Percentiles rank a stretch among this genome's conserved stretches.
phyloP scores from a whole-genome alignment of 2,329 filamentous ascomycete species.

The Calonectria hawksworthii region DNA sequence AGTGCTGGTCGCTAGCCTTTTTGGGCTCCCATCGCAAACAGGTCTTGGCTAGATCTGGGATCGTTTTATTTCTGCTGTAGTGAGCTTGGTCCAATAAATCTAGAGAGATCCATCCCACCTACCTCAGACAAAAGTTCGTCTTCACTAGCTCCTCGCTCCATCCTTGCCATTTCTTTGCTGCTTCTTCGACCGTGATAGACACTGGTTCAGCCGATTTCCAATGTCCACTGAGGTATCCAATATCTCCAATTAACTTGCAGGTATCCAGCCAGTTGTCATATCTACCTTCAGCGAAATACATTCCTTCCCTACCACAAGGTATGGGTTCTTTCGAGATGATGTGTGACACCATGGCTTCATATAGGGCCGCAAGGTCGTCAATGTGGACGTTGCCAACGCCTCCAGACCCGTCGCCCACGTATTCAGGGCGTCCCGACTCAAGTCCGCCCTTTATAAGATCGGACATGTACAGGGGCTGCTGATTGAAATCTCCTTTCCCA shows the following conservation, averaged over 20 bases:
- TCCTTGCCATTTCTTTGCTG: neutral
- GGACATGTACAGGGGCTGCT: neutral
- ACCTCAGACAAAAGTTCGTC: conserved; percentile 21
- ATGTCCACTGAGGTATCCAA: neutral
- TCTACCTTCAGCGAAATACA: conserved; percentile 24
- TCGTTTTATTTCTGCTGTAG: conserved; percentile 10
- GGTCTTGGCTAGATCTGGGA: neutral
- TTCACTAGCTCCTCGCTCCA: conserved; percentile 6
- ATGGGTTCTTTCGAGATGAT: neutral
- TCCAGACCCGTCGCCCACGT: neutral
- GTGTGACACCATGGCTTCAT: conserved; percentile 11
- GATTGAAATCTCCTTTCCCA: conserved; percentile 5
- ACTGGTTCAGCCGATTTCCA: conserved; percentile 2
- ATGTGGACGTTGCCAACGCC: conserved; percentile 20
- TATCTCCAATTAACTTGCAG: conserved; percentile 4
- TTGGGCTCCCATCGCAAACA: conserved; percentile 16
- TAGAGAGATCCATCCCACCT: neutral
- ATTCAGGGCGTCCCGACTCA: neutral
- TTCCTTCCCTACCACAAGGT: neutral
- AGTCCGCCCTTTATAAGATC: conserved; percentile 6
- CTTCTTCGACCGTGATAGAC: conserved; percentile 17
- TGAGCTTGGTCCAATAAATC: neutral
- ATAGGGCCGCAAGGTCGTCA: conserved; percentile 22
- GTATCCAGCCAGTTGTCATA: conserved; percentile 19
- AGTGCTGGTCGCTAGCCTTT: conserved; percentile 15